Conservation (phyloP, 768 basidiomycete genomes). For the Gautieria morchelliformis region DNA sequence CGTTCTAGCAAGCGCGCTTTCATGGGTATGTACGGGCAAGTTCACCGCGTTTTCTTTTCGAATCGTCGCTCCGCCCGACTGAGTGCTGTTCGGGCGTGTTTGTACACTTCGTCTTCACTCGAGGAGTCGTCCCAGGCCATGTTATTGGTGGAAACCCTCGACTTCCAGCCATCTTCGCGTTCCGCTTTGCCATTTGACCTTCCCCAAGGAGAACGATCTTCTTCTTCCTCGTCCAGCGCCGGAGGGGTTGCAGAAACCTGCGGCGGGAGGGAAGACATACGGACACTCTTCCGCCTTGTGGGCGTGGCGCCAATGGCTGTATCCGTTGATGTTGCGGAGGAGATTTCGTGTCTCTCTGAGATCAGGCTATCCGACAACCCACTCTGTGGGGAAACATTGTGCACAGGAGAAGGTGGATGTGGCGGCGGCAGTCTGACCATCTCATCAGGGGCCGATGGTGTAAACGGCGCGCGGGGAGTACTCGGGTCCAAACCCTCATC, state of each 20-base stretch:
- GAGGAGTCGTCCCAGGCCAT: slow-evolving; percentile 53
- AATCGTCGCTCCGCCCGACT: neutral
- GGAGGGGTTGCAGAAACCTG: slow-evolving; percentile 69
- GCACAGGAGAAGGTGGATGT: neutral
- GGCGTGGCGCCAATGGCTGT: slow-evolving; percentile 11
- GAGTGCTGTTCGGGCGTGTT: slow-evolving; percentile 7
- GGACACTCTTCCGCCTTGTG: slow-evolving; percentile 55
- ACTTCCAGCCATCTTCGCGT: slow-evolving; percentile 14
- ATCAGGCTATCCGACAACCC: no score
- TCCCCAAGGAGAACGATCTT: slow-evolving; percentile 10
- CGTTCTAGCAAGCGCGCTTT: neutral
- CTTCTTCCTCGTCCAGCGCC: slow-evolving; percentile 41
- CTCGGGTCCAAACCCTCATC: slow-evolving; percentile 11
- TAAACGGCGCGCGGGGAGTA: slow-evolving; percentile 11
- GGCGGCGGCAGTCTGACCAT: neutral
- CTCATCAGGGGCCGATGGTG: slow-evolving; percentile 13
- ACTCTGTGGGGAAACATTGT: neutral
- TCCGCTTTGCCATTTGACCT: slow-evolving; percentile 14
- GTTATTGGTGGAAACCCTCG: slow-evolving; percentile 10
- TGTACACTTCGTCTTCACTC: slow-evolving; percentile 59
- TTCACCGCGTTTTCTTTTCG: neutral
- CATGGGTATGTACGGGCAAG: neutral
- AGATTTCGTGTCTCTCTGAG: neutral
- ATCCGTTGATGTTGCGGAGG: slow-evolving; percentile 15
- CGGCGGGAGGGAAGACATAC: slow-evolving; percentile 60